A percentile compares a stretch with the other conserved stretches of the same genome.
phyloP scores from a whole-genome alignment of 164 flowering plant species.

The Tetracentron sinense region DNA sequence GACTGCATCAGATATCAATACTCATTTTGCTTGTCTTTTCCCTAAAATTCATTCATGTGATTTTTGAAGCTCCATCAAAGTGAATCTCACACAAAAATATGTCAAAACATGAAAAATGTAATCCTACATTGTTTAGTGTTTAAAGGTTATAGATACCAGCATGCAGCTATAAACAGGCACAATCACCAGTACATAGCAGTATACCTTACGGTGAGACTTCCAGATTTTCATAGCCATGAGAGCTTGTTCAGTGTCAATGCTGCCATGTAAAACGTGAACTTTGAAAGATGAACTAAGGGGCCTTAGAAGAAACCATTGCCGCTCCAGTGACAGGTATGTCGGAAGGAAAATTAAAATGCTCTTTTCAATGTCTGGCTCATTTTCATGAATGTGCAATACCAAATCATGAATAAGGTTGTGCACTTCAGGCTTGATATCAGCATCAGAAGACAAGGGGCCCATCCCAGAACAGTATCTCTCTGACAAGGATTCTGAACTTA shows the following conservation, averaged over 20 bases:
- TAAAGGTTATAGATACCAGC: not conserved
- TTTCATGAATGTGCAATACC: constrained; percentile 72
- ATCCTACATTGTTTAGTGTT: no score
- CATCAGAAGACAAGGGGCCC: constrained; percentile 36
- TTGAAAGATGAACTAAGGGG: constrained; percentile 54
- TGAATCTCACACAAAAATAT: no score
- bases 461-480: constrained; percentile 41
- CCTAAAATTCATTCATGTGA: no score
- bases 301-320: constrained; percentile 68
- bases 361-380: constrained; percentile 83
- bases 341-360: constrained; percentile 95
- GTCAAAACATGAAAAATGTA: no score
- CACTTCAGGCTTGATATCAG: constrained; percentile 60
- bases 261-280: constrained; percentile 85
- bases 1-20: no score
- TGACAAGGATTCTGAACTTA: constrained; percentile 35
- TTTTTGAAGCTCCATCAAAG: no score
- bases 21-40: no score
- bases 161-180: not conserved
- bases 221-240: constrained; percentile 80
- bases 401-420: constrained; percentile 78
- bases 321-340: constrained; percentile 76
- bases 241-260: constrained; percentile 88
- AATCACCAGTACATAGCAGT: not conserved
- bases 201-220: constrained; percentile 84